Evolutionary conservation across 2,329 filamentous ascomycete species (phyloP).

Genomic region (Trichophyton simii): DNA sequence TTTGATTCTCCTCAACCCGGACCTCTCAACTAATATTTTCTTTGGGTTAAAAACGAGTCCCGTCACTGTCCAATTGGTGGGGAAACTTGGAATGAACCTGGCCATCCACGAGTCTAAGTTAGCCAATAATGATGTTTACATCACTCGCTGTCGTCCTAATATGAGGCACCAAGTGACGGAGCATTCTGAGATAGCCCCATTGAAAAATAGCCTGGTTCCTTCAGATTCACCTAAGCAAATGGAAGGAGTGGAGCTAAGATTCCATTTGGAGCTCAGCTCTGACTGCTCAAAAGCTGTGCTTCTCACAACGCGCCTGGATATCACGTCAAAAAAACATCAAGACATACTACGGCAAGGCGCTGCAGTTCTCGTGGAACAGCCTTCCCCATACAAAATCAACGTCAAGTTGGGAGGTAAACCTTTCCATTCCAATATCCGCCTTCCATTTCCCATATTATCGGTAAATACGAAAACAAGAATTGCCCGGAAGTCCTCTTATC

Average conservation of each 20-base stretch:
- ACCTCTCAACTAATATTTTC: constrained; percentile 11
- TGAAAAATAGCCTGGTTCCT: not conserved
- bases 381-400: constrained; percentile 11
- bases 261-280: constrained; percentile 4
- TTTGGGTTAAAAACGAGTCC: constrained; percentile 15
- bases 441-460: constrained; percentile 17
- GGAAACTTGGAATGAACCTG: constrained; percentile 14
- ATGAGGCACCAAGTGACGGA: constrained; percentile 10
- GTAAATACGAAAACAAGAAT: constrained; percentile 16
- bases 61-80: constrained; percentile 6
- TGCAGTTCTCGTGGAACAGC: constrained; percentile 7
- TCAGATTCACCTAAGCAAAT: not conserved
- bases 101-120: constrained; percentile 15
- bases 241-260: not conserved
- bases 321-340: constrained; percentile 6
- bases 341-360: constrained; percentile 7
- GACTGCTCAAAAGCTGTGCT: constrained; percentile 6
- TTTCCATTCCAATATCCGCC: constrained; percentile 10
- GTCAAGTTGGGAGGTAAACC: constrained; percentile 7
- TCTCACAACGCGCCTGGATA: constrained; percentile 10
- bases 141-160: constrained; percentile 20
- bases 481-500: constrained; percentile 22
- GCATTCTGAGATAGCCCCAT: not conserved
- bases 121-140: constrained; percentile 16
- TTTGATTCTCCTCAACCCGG: constrained; percentile 12